These are phyloP conservation scores for Aspergillus ibericus DNA, from an alignment of 2,329 filamentous ascomycete genomes.

Conservation along the genomic window DNA sequence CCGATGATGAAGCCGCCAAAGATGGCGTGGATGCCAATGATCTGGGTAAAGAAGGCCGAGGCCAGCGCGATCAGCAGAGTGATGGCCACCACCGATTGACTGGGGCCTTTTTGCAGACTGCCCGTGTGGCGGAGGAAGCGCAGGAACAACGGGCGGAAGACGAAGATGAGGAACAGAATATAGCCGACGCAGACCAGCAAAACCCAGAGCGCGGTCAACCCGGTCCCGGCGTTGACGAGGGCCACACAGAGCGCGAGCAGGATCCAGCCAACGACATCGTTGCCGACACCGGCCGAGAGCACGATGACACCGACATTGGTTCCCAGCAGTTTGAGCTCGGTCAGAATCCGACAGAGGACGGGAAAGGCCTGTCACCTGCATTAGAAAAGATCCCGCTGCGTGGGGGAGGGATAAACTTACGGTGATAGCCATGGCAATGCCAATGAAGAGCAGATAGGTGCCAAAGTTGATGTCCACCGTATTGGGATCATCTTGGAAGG, in stretches of 20 bases:
- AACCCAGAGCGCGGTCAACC: slow-evolving; percentile 81
- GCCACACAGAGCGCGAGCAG: slow-evolving; percentile 90
- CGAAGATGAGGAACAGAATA: slow-evolving; percentile 71
- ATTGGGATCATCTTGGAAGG: slow-evolving; percentile 63
- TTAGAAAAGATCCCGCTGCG: too few species aligned
- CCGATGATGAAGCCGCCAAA: slow-evolving; percentile 91
- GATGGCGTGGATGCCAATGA: slow-evolving; percentile 91
- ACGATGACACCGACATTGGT: slow-evolving; percentile 86
- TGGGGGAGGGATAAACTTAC: slow-evolving; percentile 44
- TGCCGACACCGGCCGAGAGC: slow-evolving; percentile 85
- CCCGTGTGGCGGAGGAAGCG: slow-evolving; percentile 72
- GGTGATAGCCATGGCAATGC: slow-evolving; percentile 90
- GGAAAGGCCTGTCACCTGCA: slow-evolving; percentile 62
- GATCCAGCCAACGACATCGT: slow-evolving; percentile 90
- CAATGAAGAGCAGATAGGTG: slow-evolving; percentile 75
- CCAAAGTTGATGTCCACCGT: slow-evolving; percentile 61
- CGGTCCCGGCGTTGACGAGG: slow-evolving; percentile 81
- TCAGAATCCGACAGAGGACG: slow-evolving; percentile 89
- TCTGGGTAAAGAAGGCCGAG: slow-evolving; percentile 82
- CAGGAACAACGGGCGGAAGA: slow-evolving; percentile 71
- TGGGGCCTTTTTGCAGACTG: slow-evolving; percentile 82
- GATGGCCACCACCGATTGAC: slow-evolving; percentile 77
- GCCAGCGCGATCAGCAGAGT: slow-evolving; percentile 76
- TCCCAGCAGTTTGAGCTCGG: slow-evolving; percentile 80
- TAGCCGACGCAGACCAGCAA: slow-evolving; percentile 74